These are phyloP conservation scores for Acacia confusa DNA, from an alignment of 306 rosid species.

Conservation along the genomic window DNA sequence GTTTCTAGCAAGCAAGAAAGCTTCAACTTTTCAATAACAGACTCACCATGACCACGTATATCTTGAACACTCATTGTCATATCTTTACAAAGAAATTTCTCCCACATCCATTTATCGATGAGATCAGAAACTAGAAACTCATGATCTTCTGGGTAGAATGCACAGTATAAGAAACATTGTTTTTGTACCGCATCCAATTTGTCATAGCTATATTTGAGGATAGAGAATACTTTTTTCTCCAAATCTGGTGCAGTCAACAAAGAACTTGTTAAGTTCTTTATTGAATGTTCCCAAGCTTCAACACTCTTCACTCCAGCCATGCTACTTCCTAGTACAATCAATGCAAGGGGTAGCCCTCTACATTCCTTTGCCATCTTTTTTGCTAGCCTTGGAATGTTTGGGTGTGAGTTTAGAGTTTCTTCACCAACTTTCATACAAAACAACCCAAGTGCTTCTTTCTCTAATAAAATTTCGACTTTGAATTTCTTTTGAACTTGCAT, in stretches of 20 bases:
- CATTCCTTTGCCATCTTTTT: background rate
- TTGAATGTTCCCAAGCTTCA: background rate
- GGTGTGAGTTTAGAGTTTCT: background rate
- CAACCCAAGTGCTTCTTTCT: constrained; percentile 18
- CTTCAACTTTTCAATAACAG: background rate
- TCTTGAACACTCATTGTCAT: background rate
- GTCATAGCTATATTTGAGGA: background rate
- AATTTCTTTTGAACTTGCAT: constrained; percentile 28
- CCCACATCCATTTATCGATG: constrained; percentile 2
- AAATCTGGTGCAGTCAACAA: background rate
- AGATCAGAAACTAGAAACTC: background rate
- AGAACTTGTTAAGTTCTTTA: background rate
- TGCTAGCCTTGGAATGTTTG: constrained; percentile 18
- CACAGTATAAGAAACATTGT: constrained; percentile 3
- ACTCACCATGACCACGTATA: background rate
- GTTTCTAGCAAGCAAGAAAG: background rate
- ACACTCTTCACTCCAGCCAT: background rate
- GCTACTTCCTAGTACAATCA: background rate
- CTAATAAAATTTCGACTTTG: constrained; percentile 3
- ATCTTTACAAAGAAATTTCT: background rate
- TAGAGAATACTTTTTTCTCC: background rate
- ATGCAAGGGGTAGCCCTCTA: background rate
- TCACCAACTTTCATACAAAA: constrained; percentile 21
- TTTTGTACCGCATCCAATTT: background rate
- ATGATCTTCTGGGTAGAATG: constrained; percentile 32